Evolutionary conservation across 768 basidiomycete species (phyloP), one percentile per base, ranked within the genome.

Genomic region (Termitomyces titanicus): DNA sequence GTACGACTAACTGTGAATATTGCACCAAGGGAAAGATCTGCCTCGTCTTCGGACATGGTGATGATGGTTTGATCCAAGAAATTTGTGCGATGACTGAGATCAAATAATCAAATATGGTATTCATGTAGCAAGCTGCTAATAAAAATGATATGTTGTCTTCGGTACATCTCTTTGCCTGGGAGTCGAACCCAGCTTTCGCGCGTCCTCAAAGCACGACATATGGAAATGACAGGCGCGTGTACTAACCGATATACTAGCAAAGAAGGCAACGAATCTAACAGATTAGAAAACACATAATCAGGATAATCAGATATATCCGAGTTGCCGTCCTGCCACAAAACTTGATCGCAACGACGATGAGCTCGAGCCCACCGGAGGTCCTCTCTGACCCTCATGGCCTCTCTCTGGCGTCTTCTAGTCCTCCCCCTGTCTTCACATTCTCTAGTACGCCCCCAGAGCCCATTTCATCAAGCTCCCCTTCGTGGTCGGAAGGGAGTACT

Each of bases 1-100:
- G 22, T 42, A 38, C 13, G 22, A 68, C 74, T 67, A 46, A 85
- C 84, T 48, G 77, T 76, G 66, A 86, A 86, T 37, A 86, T 53
- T 5, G 54, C 51, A 51, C 34, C 56, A 18, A 61, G 54, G 51
- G 60, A 58, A 33, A 61, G 39, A 29, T 57, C 51, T 25, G 27
- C 53, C 39, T 60, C 56, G 24, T 55, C 56, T 50, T 61, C 60
- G 18, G 56, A 61, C 56, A 61, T 61, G 40, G 29, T 59, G 51
- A 17, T 53, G 46, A 17, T 53, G 46, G 42, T 54, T 54, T 27
- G 43, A 34, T 34, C 27, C 25, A 33, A 51, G 25, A 53, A 56
- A 31, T 43, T 45, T 29, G 38, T 34, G 25, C 6, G 34, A 15
- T 10, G 13, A 5, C 31, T 31, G 8, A 10, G 12, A 17, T 3